Conservation (phyloP, 169 alveolate genomes). For the Plasmodium malariae region DNA sequence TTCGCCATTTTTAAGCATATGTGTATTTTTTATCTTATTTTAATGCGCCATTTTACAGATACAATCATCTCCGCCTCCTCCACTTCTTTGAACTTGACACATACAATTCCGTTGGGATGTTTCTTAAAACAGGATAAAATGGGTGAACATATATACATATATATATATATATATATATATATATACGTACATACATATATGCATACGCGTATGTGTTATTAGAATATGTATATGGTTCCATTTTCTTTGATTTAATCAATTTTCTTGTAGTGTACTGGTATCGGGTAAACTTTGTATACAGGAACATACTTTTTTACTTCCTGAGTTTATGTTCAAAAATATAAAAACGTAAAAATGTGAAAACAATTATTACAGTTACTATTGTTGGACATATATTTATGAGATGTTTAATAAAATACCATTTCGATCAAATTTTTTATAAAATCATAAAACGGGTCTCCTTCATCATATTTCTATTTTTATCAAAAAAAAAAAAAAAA, state of each 20-base stretch:
- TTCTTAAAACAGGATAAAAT: conserved; percentile 83
- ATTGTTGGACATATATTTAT: neutral
- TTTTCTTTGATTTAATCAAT: neutral
- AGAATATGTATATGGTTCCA: conserved; percentile 62
- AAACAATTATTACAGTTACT: neutral
- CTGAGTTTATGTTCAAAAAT: conserved; percentile 10
- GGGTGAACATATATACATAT: too few relatives aligned
- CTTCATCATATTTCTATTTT: conserved; percentile 79
- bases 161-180: conserved; percentile 75
- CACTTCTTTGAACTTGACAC: conserved; percentile 88
- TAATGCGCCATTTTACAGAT: conserved; percentile 45
- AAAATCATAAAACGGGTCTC: conserved; percentile 79
- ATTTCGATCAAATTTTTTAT: conserved; percentile 69
- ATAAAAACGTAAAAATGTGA: neutral
- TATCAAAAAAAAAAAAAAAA: neutral
- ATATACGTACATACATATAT: conserved; percentile 62
- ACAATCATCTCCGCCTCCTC: conserved; percentile 87
- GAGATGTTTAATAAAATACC: conserved; percentile 28
- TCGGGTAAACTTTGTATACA: conserved; percentile 70
- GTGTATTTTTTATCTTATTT: neutral
- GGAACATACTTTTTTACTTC: conserved; percentile 67
- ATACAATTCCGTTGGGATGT: conserved; percentile 91
- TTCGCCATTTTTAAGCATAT: neutral
- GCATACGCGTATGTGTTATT: too few relatives aligned
- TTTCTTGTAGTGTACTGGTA: conserved; percentile 65